Percentiles rank a stretch among this genome's conserved stretches.
Evolutionary conservation across 176 grass and related monocot genomes (phyloP).

Genomic region (Bromus sterilis): DNA sequence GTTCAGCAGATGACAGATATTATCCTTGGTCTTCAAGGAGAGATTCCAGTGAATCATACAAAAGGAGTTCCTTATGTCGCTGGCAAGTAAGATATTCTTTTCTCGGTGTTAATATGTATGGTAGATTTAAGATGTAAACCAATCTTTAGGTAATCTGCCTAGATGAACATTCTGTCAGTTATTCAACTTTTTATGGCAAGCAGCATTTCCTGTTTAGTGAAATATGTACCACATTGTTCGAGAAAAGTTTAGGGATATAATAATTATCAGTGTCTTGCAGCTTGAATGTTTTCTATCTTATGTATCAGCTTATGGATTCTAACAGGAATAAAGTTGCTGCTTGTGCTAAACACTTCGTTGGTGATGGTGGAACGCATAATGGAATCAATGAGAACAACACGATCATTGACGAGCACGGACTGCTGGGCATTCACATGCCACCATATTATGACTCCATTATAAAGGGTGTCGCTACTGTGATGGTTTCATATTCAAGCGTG

Average conservation of each 20-base stretch:
- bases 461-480: conserved; percentile 88
- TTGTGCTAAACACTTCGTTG: conserved; percentile 92
- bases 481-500: conserved; percentile 97
- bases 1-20: conserved; percentile 96
- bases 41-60: conserved; percentile 73
- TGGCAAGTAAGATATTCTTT: conserved; percentile 67
- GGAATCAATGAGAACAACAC: conserved; percentile 99
- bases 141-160: neutral
- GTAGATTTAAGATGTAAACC: neutral
- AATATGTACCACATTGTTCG: neutral
- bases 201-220: neutral
- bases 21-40: conserved; percentile 89
- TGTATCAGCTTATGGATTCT: conserved; percentile 24
- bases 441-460: conserved; percentile 82
- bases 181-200: conserved; percentile 1
- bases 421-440: conserved; percentile 92
- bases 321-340: conserved; percentile 89
- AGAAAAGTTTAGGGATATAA: conserved; percentile 3
- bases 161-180: neutral
- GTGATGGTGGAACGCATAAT: conserved; percentile 89
- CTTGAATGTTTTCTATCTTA: conserved; percentile 16
- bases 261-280: neutral
- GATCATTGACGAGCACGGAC: conserved; percentile 55
- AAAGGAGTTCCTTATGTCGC: conserved; percentile 87
- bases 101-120: conserved; percentile 9